phyloP scores from a whole-genome alignment of 2,329 filamentous ascomycete genomes.

The Penicillium sp. region DNA sequence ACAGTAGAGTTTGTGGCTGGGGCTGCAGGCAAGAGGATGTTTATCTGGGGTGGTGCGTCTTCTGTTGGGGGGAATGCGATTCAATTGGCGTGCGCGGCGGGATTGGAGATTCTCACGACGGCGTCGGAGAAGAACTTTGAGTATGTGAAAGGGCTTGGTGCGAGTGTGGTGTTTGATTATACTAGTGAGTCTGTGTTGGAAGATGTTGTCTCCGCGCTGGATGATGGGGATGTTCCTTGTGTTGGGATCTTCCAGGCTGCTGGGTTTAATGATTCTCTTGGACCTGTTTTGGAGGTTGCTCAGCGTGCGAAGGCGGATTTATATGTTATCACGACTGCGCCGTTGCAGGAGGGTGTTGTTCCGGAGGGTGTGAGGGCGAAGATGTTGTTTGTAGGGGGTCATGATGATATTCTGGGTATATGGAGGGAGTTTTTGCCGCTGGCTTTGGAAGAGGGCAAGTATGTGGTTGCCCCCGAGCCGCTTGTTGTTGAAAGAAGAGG shows the following conservation, averaged over 20 bases:
- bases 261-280: not conserved
- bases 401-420: conserved; percentile 31
- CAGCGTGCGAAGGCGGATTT: not conserved
- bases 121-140: not conserved
- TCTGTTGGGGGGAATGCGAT: conserved; percentile 48
- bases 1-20: not conserved
- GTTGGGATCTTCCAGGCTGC: not conserved
- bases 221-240: not conserved
- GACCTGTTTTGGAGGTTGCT: not conserved
- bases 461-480: not conserved
- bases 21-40: not conserved
- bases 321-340: conserved; percentile 5
- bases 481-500: not conserved
- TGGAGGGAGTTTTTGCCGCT: conserved; percentile 34
- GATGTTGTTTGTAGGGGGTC: conserved; percentile 30
- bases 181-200: not conserved
- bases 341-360: conserved; percentile 1
- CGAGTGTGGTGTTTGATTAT: not conserved
- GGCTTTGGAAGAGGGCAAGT: conserved; percentile 34
- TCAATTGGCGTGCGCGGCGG: not conserved
- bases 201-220: not conserved
- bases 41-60: conserved; percentile 58
- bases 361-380: conserved; percentile 23
- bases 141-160: not conserved
- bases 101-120: not conserved